Percentiles rank a stretch among this genome's conserved stretches.
phyloP scores from a whole-genome alignment of 306 rosid species.

The Pterocarpus macrocarpus region DNA sequence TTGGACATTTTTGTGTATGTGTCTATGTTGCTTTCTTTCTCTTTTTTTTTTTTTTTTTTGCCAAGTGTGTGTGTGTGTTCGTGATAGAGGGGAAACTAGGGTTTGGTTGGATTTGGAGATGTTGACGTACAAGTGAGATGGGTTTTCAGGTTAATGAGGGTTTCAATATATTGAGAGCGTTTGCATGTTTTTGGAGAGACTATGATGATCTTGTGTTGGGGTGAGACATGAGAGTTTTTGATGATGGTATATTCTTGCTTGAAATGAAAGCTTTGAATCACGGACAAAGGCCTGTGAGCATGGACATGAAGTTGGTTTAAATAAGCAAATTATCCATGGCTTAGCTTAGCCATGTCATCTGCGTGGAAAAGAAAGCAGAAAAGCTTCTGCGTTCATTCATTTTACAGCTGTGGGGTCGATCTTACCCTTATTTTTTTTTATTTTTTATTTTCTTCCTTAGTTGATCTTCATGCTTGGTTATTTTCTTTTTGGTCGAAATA shows the following conservation, averaged over 20 bases:
- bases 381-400: constrained; percentile 18
- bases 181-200: neutral
- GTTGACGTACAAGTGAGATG: constrained; percentile 16
- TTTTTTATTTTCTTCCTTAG: neutral
- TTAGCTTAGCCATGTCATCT: constrained; percentile 16
- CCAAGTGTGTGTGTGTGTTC: neutral
- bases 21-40: neutral
- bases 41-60: neutral
- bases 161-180: neutral
- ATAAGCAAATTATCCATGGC: constrained; percentile 17
- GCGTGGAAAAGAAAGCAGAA: neutral
- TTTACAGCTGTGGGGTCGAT: constrained; percentile 31
- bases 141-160: too few species aligned
- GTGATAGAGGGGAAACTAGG: neutral
- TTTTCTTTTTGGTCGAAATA: constrained; percentile 33
- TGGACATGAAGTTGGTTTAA: constrained; percentile 45
- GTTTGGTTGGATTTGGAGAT: constrained; percentile 9
- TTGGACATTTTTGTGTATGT: constrained; percentile 31
- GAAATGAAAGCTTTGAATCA: constrained; percentile 13
- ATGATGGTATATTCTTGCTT: neutral
- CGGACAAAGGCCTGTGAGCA: constrained; percentile 38
- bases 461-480: constrained; percentile 22
- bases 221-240: neutral
- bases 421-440: neutral
- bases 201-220: too few species aligned